Evolutionary conservation across 768 basidiomycete species (phyloP), one percentile per base, ranked within the genome.

Genomic region (Paxillus rubicundulus): DNA sequence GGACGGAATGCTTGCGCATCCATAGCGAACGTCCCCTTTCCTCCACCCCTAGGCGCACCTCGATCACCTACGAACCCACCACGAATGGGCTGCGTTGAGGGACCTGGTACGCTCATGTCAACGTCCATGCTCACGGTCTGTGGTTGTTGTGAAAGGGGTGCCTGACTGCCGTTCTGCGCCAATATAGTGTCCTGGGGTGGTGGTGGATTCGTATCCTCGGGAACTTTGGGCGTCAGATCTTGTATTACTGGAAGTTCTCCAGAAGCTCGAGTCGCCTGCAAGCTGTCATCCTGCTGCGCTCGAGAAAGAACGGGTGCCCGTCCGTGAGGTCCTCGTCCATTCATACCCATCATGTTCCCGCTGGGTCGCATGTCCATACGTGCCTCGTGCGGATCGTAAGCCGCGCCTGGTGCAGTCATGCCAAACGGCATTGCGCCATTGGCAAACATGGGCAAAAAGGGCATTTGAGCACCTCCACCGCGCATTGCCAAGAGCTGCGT

Each of bases 191-290:
- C 62, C 52, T 72, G 64, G 2, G 34, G 55, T 20, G 59, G 56
- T 18, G 61, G 53, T 62, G 68, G 24, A 56, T 61, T 12, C 55
- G 63, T 4, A 57, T 70, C 70, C 9, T 70, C 70, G 20, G 76
- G 70, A 33, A 66, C 54, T 45, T 71, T 72, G 0, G 89, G 89
- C 1, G 89, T 92, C 37, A 92, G 73, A 62, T 92, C 89, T 65
- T 92, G 89, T 28, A 92, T 87, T 43, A 91, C 89, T 9, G 88
- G 87, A 5, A 89, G 78, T 67, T 90, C 89, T 50, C 88, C 89
- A 13, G 85, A 82, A 47, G 72, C 58, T 53, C 73, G 74, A 20
- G 70, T 54, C 32, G 73, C 63, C 47, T 74, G 72, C 44, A 62
- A 74, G 44, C 72, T 77, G 52, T 80, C 81, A 56, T 84, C 82